These are phyloP conservation scores for Scheffersomyces parashehatae DNA, from an alignment of 1,139 yeast species.

Conservation along the genomic window DNA sequence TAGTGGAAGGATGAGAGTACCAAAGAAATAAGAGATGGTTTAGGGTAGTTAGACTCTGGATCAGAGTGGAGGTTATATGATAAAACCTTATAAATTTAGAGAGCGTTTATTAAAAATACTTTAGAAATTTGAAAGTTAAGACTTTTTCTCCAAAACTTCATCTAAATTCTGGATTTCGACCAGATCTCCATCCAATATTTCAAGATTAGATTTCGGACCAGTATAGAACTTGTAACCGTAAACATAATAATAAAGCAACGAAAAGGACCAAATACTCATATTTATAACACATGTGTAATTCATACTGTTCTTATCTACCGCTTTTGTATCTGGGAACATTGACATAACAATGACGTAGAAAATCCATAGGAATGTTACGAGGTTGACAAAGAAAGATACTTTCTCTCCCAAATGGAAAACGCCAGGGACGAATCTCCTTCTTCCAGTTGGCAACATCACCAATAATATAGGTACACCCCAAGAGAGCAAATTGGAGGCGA, in stretches of 20 bases:
- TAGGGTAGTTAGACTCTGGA: no score
- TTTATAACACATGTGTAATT: constrained; percentile 38
- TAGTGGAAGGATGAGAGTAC: no score
- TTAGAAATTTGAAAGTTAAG: not conserved
- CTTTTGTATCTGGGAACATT: constrained; percentile 39
- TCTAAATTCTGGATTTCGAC: constrained; percentile 1
- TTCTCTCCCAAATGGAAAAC: constrained; percentile 33
- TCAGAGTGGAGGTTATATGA: no score
- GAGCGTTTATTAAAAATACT: no score
- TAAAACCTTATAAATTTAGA: no score
- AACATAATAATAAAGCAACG: constrained; percentile 27
- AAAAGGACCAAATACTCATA: constrained; percentile 35
- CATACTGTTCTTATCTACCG: constrained; percentile 32
- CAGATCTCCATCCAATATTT: constrained; percentile 5
- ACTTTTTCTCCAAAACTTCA: constrained; percentile 1
- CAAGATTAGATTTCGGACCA: constrained; percentile 41
- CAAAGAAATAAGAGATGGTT: no score
- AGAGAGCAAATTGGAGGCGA: constrained; percentile 44
- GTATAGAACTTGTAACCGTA: constrained; percentile 22
- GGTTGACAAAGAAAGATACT: constrained; percentile 24
- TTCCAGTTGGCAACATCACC: constrained; percentile 44
- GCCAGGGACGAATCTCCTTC: constrained; percentile 28
- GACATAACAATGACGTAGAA: constrained; percentile 33
- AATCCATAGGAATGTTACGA: constrained; percentile 27
- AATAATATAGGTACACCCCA: constrained; percentile 46